Evolutionary conservation across 2,329 filamentous ascomycete species (phyloP).

Genomic region (Microsporum canis): DNA sequence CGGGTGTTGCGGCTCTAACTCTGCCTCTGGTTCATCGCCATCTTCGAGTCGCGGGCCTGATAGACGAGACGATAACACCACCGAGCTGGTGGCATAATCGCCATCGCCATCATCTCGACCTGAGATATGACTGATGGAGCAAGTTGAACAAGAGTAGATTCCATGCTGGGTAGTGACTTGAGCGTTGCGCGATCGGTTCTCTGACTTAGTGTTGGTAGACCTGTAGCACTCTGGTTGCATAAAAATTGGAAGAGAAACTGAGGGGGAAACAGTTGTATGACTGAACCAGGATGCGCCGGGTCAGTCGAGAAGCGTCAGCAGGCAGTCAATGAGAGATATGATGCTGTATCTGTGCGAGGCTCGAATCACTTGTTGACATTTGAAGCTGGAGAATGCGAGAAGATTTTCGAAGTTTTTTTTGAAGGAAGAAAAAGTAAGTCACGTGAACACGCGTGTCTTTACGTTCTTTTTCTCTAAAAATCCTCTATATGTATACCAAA

Average conservation of each 20-base stretch:
- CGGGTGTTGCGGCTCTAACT: constrained; percentile 11
- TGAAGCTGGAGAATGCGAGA: neutral
- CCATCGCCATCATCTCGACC: constrained; percentile 30
- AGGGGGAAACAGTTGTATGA: constrained; percentile 30
- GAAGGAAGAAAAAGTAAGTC: neutral
- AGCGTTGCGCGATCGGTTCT: constrained; percentile 26
- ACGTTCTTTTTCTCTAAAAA: too few species aligned
- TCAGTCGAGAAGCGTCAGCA: constrained; percentile 34
- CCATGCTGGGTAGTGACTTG: constrained; percentile 47
- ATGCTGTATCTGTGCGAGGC: neutral
- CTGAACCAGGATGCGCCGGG: constrained; percentile 45
- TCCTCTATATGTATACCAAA: too few species aligned
- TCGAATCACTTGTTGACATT: neutral
- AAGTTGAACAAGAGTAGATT: constrained; percentile 35
- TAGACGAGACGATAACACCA: constrained; percentile 13
- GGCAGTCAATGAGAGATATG: neutral
- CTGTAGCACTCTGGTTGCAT: constrained; percentile 52
- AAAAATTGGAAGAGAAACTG: constrained; percentile 40
- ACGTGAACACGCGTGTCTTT: constrained; percentile 3
- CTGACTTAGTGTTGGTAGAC: constrained; percentile 34
- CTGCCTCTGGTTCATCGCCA: neutral
- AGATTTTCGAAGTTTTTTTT: neutral
- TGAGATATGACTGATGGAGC: constrained; percentile 35
- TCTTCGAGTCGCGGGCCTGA: constrained; percentile 14
- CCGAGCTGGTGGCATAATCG: constrained; percentile 15